These are phyloP conservation scores for Rhodotorula sp. DNA, from an alignment of 1,284 basidiomycete species.

Conservation along the genomic window DNA sequence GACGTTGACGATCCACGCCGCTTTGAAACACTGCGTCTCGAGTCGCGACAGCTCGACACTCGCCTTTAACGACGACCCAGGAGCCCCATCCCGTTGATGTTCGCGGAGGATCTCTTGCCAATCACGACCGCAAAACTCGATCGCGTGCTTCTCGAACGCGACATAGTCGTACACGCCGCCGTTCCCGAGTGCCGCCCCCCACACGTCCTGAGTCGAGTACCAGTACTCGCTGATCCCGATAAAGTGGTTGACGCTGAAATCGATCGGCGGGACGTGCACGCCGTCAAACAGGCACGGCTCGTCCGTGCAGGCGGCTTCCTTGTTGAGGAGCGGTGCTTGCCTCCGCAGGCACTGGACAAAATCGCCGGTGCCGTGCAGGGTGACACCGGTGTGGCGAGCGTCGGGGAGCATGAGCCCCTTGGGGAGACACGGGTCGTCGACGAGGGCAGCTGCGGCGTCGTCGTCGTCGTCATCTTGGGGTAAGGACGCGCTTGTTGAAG, in stretches of 20 bases:
- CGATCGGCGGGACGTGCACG: constrained; percentile 69
- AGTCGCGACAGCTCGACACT: constrained; percentile 75
- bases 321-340: constrained; percentile 79
- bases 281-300: constrained; percentile 94
- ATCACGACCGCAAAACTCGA: constrained; percentile 73
- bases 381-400: constrained; percentile 55
- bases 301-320: constrained; percentile 75
- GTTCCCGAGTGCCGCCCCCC: constrained; percentile 66
- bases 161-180: constrained; percentile 88
- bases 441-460: constrained; percentile 49
- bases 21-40: constrained; percentile 99
- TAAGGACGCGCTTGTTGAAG: constrained; percentile 19
- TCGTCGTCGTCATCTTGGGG: constrained; percentile 10
- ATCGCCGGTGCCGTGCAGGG: constrained; percentile 81
- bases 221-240: constrained; percentile 99
- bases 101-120: constrained; percentile 74
- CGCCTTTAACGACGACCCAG: constrained; percentile 45
- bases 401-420: constrained; percentile 64
- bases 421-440: constrained; percentile 88
- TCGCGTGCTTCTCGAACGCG: constrained; percentile 89
- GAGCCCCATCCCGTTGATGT: constrained; percentile 58
- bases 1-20: constrained; percentile 95
- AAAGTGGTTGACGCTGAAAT: constrained; percentile 55
- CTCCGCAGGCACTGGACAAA: constrained; percentile 77
- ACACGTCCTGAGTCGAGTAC: constrained; percentile 97